These are phyloP conservation scores for Colletotrichum sp. DNA, from an alignment of 2,329 filamentous ascomycete species.

Conservation along the genomic window DNA sequence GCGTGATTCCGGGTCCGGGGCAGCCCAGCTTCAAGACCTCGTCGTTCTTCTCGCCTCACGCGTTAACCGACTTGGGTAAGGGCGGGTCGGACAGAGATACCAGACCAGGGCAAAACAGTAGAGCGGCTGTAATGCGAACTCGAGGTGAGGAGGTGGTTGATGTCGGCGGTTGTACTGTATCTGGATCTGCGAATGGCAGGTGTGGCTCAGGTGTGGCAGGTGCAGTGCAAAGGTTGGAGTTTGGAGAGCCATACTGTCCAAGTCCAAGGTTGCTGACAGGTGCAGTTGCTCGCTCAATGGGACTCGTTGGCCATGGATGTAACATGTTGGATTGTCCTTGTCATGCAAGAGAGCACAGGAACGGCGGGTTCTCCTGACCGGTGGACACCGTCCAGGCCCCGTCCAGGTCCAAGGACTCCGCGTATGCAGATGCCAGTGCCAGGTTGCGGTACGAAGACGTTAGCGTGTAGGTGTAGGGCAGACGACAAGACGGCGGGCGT, in stretches of 20 bases:
- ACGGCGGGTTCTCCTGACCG: background rate
- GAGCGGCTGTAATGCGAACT: background rate
- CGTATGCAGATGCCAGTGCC: background rate
- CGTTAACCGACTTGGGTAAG: background rate
- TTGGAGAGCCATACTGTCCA: background rate
- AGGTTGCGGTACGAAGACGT: background rate
- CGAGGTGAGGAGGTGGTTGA: background rate
- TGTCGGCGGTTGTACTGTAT: background rate
- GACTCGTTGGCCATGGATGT: background rate
- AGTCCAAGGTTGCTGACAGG: background rate
- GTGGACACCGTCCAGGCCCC: background rate
- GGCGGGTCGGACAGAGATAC: slow-evolving; percentile 4
- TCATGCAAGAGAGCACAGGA: background rate
- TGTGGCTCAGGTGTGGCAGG: background rate
- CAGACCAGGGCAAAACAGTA: background rate
- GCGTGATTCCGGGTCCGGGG: background rate
- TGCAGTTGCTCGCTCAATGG: background rate
- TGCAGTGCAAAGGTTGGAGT: background rate
- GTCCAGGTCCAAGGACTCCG: background rate
- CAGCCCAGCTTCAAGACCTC: background rate
- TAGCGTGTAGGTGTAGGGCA: background rate
- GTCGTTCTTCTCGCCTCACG: background rate
- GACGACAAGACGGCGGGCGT: background rate
- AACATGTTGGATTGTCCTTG: background rate
- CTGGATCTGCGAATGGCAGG: background rate